phyloP scores from a whole-genome alignment of 345 rosid species.

The Ricinus communis region DNA sequence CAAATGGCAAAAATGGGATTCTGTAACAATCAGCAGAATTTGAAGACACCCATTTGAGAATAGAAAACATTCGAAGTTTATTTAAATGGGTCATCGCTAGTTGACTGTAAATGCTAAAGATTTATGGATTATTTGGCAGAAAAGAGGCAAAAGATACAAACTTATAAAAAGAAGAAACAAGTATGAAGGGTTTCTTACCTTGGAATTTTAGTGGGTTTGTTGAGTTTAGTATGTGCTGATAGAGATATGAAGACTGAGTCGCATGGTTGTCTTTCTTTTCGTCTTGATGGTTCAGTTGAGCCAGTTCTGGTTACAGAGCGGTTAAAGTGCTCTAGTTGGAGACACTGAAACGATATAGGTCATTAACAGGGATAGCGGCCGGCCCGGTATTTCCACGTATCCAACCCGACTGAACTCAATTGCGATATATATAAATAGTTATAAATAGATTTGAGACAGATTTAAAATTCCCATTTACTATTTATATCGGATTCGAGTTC shows the following conservation, averaged over 20 bases:
- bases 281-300: no score
- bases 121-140: not conserved
- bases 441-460: no score
- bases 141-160: not conserved
- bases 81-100: constrained; percentile 38
- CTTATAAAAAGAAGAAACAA: not conserved
- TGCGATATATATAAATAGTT: no score
- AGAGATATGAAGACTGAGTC: not conserved
- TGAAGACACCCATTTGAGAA: constrained; percentile 49
- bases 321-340: not conserved
- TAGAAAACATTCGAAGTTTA: constrained; percentile 35
- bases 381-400: no score
- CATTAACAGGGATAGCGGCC: no score
- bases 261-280: no score
- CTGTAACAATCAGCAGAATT: constrained; percentile 28
- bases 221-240: not conserved
- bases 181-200: not conserved
- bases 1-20: constrained; percentile 20
- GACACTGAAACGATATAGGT: not conserved
- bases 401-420: no score
- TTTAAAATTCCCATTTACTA: no score
- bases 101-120: not conserved
- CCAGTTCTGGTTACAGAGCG: no score
- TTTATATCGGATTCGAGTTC: no score
- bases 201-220: not conserved